Conservation (phyloP, 2,329 filamentous ascomycete genomes). For the Diaporthe ilicicola region DNA sequence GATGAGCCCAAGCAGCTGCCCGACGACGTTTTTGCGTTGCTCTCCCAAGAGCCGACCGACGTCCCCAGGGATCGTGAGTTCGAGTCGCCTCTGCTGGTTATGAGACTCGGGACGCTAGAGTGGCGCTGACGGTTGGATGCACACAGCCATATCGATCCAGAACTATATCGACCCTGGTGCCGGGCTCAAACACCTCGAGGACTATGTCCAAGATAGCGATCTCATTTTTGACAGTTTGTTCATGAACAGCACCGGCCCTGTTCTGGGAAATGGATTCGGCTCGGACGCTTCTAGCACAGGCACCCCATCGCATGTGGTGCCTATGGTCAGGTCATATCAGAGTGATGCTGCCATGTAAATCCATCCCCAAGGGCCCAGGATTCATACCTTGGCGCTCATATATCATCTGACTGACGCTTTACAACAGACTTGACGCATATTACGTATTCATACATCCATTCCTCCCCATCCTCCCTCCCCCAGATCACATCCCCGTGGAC, state of each 20-base stretch:
- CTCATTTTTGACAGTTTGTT: slow-evolving; percentile 57
- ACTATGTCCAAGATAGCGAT: slow-evolving; percentile 56
- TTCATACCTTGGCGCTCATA: neutral
- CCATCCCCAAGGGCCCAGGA: neutral
- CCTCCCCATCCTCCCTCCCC: slow-evolving; percentile 58
- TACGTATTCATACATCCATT: slow-evolving; percentile 62
- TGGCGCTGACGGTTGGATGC: slow-evolving; percentile 25
- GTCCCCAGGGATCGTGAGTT: slow-evolving; percentile 43
- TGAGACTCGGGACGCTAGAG: neutral
- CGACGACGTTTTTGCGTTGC: slow-evolving; percentile 27
- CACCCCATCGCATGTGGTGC: slow-evolving; percentile 32
- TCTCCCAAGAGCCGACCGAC: slow-evolving; percentile 42
- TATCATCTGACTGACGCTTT: neutral
- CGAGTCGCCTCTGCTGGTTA: neutral
- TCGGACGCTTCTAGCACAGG: slow-evolving; percentile 19
- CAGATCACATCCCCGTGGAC: slow-evolving; percentile 44
- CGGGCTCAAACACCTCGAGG: slow-evolving; percentile 55
- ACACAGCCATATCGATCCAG: slow-evolving; percentile 46
- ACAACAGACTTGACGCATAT: slow-evolving; percentile 53
- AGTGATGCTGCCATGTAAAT: slow-evolving; percentile 52
- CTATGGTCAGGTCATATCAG: slow-evolving; percentile 52
- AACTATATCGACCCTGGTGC: slow-evolving; percentile 57
- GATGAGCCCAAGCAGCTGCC: slow-evolving; percentile 38
- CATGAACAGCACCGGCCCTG: slow-evolving; percentile 33
- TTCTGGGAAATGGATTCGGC: neutral